phyloP scores from a whole-genome alignment of 306 rosid genomes.

The Albizia julibrissin region DNA sequence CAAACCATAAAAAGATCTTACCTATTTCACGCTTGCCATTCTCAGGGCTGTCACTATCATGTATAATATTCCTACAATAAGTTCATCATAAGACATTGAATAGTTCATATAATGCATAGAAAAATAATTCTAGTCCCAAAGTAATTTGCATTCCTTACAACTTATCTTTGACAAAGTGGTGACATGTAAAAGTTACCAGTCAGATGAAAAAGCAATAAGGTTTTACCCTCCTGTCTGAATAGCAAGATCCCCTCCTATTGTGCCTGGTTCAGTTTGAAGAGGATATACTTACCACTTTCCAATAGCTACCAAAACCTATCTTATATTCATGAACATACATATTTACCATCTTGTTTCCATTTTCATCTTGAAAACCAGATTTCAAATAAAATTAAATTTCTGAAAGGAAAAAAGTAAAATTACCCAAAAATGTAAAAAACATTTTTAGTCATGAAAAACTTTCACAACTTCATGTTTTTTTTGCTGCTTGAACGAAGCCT shows the following conservation, averaged over 20 bases:
- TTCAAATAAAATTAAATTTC: constrained; percentile 4
- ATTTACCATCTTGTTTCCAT: constrained; percentile 88
- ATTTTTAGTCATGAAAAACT: no score
- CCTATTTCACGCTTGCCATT: constrained; percentile 95
- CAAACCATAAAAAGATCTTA: constrained; percentile 30
- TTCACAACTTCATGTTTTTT: no score
- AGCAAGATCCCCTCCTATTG: constrained; percentile 95
- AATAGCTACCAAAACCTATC: constrained; percentile 97
- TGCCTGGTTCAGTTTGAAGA: constrained; percentile 96
- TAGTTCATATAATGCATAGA: neutral
- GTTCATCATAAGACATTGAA: constrained; percentile 31
- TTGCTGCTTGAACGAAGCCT: no score
- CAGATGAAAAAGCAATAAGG: constrained; percentile 27
- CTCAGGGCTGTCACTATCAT: constrained; percentile 99
- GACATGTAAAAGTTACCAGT: constrained; percentile 12
- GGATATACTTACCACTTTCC: constrained; percentile 94
- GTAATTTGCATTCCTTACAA: constrained; percentile 8
- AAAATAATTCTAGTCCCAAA: neutral
- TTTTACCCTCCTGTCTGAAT: constrained; percentile 92
- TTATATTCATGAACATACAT: constrained; percentile 84
- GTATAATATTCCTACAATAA: constrained; percentile 81
- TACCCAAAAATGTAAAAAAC: no score
- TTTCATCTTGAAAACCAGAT: constrained; percentile 65
- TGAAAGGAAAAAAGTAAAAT: constrained; percentile 3
- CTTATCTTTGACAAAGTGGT: neutral